Evolutionary conservation across 2,329 filamentous ascomycete genomes (phyloP).

Genomic region (Sclerotinia sclerotiorum): DNA sequence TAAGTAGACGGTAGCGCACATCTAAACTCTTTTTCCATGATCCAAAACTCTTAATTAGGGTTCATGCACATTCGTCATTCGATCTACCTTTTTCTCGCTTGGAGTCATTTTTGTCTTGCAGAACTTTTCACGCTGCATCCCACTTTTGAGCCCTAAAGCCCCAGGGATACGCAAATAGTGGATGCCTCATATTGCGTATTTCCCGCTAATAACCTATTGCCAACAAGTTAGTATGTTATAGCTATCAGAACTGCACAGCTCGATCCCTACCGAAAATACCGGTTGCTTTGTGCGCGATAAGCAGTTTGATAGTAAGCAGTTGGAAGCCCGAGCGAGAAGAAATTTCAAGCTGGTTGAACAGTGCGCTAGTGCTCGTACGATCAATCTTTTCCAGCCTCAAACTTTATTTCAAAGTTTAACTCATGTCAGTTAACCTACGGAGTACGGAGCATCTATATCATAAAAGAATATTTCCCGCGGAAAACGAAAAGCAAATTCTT

Average conservation of each 20-base stretch:
- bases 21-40: too few species aligned
- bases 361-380: slow-evolving; percentile 3
- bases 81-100: not conserved
- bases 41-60: not conserved
- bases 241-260: not conserved
- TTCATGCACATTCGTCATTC: not conserved
- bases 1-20: not conserved
- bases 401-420: slow-evolving; percentile 1
- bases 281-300: not conserved
- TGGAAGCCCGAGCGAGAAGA: slow-evolving; percentile 4
- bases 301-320: not conserved
- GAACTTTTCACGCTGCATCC: slow-evolving; percentile 8
- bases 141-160: not conserved
- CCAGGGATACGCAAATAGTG: not conserved
- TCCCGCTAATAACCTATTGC: not conserved
- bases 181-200: not conserved
- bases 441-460: not conserved
- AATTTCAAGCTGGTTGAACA: not conserved
- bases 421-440: not conserved
- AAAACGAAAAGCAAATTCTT: not conserved
- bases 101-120: not conserved
- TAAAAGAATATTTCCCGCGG: not conserved
- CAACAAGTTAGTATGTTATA: not conserved
- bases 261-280: not conserved
- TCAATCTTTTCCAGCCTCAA: slow-evolving; percentile 3